Base-by-base conservation (phyloP, 352 stramenopile species). In the Phytopythium oedochilum region DNA sequence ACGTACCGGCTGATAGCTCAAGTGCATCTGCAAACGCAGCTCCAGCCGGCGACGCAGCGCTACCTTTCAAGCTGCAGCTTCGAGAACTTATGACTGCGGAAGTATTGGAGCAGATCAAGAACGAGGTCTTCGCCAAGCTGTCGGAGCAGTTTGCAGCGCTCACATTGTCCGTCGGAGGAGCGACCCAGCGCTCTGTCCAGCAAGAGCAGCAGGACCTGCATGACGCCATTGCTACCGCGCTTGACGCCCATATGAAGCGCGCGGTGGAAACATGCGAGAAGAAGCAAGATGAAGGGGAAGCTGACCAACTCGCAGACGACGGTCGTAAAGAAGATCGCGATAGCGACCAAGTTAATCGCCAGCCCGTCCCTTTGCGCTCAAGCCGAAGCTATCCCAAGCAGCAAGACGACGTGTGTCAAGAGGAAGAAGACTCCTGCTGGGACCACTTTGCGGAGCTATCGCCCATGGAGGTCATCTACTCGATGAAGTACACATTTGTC, bases 101-200 rank as follows among this genome's bases (percentile, higher is more conserved):
- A 26, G 68, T 86, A 48, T 51, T 89, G 1, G 73, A 86, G 20
- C 57, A 73, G 15, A 79, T 89, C 43, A 88, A 86, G 61, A 67
- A 75, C 12, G 76, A 88, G 14, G 78, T 88, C 35, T 83, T 73
- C 47, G 65, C 74, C 10, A 78, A 80, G 23, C 53, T 89, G 3
- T 78, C 71, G 14, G 60, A 56, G 11, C 71, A 86, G 47, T 49
- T 85, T 11, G 55, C 55, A 4, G 44, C 47, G 18, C 53, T 56
- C n/a, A 40, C 51, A 7, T 44, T 18, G 15, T 35, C 23, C 20
- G 34, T 20, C 23, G 42, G 28, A 3, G 60, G 22, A 31, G 45
- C 47, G 29, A 25, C 51, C 12, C 59, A 65, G 6, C 26, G 22
- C 0, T 60, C 43, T 3, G 44, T 15, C 22, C 53, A 59, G 5